Evolutionary conservation across 2,329 filamentous ascomycete species (phyloP), one percentile per base, ranked within the genome.

Genomic region (Sporothrix schenckii): DNA sequence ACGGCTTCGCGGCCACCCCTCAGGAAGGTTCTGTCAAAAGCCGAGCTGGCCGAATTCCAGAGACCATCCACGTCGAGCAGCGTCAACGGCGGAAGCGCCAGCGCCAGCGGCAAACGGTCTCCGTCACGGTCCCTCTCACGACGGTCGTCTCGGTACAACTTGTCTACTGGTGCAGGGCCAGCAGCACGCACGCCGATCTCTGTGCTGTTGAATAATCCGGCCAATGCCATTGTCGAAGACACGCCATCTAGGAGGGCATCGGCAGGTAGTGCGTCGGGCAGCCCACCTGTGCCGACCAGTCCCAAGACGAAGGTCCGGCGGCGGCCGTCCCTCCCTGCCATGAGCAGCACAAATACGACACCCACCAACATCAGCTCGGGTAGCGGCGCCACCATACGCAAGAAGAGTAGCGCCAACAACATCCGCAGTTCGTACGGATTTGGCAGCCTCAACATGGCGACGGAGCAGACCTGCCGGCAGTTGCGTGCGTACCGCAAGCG

Each of bases 11-110:
- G 89, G 41, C 92, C 91, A 49, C 94, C 94, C 4, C 81, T 98
- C 47, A 87, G 95, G 68, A 91, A 92, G 69, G 91, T 99, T 10
- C 83, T 98, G 44, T 97, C 94, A 1, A 93, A 92, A 75, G 90
- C 91, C 0, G 94, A 98, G 76, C 82, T 98, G 53, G 91, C 93
- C 10, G 92, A 94, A 72, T 94, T 97, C 72, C 87, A 88, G 73
- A 81, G 87, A 4, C 81, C 85, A 4, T 81, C 82, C 10, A 78
- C 81, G 19, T 69, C 56, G 2, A 53, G 34, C 27, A 70, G 54
- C 14, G 52, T 21, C 58, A 66, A 60, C 16, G 52, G 53, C 14
- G 63, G 63, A 13, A 44, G 68, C 27, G 65, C 49, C 52, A 72
- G 44, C 9, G 21, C 27, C 2, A 66, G 21, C 14, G 85, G 86